Evolutionary conservation across 2,329 filamentous ascomycete species (phyloP), one percentile per base, ranked within the genome.

Genomic region (Tolypocladium amazonense): DNA sequence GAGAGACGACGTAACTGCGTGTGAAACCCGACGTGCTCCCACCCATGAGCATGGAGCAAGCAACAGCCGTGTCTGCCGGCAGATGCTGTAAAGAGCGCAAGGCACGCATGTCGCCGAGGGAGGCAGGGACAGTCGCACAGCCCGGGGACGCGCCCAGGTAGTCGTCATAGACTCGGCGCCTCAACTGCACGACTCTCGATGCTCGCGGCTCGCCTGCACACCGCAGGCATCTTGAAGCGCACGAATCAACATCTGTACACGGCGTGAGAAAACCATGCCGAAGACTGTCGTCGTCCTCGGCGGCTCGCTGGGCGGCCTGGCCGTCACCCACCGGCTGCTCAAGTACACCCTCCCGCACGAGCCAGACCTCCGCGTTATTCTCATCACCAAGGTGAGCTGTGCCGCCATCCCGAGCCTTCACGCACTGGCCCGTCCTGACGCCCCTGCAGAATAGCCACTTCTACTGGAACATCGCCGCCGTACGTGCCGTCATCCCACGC

Each of bases 391-490:
- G 75, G 81, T 82, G 71, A 66, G 69, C 47, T 56, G 7, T 20
- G 23, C 23, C 18, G 8, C 18, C 9, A 2, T 14, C 27, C 47
- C 0, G 9, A 5, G 1, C 4, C 1, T 9, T 15, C 8, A 6
- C 35, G 11, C 43, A 12, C 7, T 6, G 7, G 37, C 0, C 45
- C 18, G 12, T 2, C 43, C 25, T 43, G 18, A 45, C 12, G 39
- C 55, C 38, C 45, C 30, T 38, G 50, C 60, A 84, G 79, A 84
- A 78, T 64, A 78, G 74, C 62, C 81, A 85, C 65, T 81, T 85
- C 64, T 85, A 78, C 73, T 84, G 81, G 81, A 84, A 83, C 70
- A 59, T 84, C 6, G 81, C 81, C 33, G 77, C 82, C 1, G 77
- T 83, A 52, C 79, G 82, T 55, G 81, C 79, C 69, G 77, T 85